Conservation (phyloP, 225 moss, liverwort and hornwort genomes). For the Takakia lepidozioides region DNA sequence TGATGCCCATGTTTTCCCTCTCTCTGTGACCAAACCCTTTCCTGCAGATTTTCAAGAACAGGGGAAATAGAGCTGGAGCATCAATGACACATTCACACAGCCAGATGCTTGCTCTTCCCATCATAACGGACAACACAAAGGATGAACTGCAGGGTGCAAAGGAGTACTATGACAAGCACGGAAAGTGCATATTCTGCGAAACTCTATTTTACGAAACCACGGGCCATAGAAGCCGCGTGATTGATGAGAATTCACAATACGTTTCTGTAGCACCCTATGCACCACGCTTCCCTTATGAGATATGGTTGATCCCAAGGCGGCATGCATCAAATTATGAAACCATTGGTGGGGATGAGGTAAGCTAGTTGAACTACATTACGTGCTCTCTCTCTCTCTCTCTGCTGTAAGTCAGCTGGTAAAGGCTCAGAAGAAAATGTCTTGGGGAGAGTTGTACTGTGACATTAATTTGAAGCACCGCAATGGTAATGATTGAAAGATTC, state of each 20-base stretch:
- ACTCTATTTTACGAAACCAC: slow-evolving; percentile 20
- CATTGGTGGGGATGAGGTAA: slow-evolving; percentile 45
- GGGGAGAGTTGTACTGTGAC: no score
- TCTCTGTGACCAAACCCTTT: slow-evolving; percentile 3
- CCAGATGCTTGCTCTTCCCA: slow-evolving; percentile 71
- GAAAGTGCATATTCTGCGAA: slow-evolving; percentile 61
- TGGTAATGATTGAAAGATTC: no score
- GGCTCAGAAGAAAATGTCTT: no score
- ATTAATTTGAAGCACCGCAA: no score
- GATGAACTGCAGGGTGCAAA: slow-evolving; percentile 47
- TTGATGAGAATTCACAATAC: slow-evolving; percentile 53
- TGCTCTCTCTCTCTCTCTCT: no score
- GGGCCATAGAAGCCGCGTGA: slow-evolving; percentile 26
- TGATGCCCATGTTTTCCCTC: not conserved
- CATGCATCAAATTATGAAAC: slow-evolving; percentile 68
- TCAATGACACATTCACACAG: slow-evolving; percentile 92
- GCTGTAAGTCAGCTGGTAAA: no score
- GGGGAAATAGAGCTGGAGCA: slow-evolving; percentile 84
- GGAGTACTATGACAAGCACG: slow-evolving; percentile 21
- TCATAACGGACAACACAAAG: slow-evolving; percentile 42
- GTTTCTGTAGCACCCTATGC: slow-evolving; percentile 58
- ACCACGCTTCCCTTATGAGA: slow-evolving; percentile 76
- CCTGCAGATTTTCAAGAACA: slow-evolving; percentile 87
- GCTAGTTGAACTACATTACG: no score
- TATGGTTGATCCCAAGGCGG: slow-evolving; percentile 65